Evolutionary conservation across 140 eudicot species (phyloP), one percentile per base, ranked within the genome.

Genomic region (Cichorium intybus): DNA sequence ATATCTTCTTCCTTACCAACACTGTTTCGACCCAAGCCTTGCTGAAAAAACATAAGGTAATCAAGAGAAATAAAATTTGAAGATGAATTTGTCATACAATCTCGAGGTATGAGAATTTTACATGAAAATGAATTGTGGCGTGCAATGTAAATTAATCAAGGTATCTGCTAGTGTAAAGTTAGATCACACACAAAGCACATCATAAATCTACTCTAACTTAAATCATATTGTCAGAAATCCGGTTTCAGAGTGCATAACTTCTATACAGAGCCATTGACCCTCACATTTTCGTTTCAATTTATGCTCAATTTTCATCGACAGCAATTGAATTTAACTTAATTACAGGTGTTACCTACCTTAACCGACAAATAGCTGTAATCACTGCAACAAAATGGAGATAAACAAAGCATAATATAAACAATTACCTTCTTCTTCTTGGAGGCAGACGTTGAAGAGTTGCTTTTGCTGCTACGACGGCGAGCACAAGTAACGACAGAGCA

Each of bases 1-100:
- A 85, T n/a, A 64, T 83, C 86, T 46, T 77, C 95, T 3, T 79
- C 88, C 67, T 82, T 73, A 24, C 39, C 73, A 7, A 18, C 70
- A 57, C 34, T 64, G 37, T 53, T 74, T 18, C 45, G 69, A 27
- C 77, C 29, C 62, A 75, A 62, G 2, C 69, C 83, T 64, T 79
- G 74, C 89, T 88, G 80, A 71, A 60, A 2, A 64, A 43, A 60
- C 64, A 62, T 15, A 16, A 73, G 6, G 41, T 28, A 51, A 60
- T 50, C 59, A 20, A 27, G 48, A 46, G 14, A 21, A 18, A 21
- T 31, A n/a, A n/a, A n/a, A n/a, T n/a, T n/a, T n/a, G n/a, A n/a
- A n/a, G n/a, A n/a, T n/a, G n/a, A 26, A 22, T 24, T 1, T 2
- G 62, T n/a, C 24, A 24, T n/a, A 24, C 24, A 22, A 24, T 62